Percentiles rank a stretch among this genome's conserved stretches.
Conservation (phyloP, 139 green algal genomes). For the Trebouxia sp. region DNA sequence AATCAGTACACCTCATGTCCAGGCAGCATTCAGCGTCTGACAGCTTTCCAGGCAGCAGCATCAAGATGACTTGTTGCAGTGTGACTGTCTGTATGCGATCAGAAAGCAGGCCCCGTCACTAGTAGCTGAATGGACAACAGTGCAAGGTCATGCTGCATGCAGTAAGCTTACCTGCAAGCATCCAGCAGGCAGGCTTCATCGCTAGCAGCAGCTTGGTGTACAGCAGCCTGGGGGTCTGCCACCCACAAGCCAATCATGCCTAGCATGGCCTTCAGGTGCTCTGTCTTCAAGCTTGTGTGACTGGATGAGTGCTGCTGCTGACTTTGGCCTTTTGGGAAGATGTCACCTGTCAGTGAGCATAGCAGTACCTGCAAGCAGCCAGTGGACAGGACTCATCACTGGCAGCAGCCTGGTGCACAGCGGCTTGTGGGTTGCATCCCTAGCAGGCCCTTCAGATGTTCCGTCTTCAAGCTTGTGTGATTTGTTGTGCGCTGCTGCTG, state of each 20-base stretch:
- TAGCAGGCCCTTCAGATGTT: constrained; percentile 64
- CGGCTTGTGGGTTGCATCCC: constrained; percentile 42
- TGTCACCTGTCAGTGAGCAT: constrained; percentile 63
- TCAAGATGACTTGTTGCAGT: too few species aligned
- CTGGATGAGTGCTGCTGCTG: neutral
- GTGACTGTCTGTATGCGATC: too few species aligned
- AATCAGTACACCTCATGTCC: too few species aligned
- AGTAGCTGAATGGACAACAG: too few species aligned
- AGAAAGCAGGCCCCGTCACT: too few species aligned
- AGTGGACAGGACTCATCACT: constrained; percentile 39
- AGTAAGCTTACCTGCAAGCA: constrained; percentile 52
- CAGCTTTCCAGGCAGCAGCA: too few species aligned
- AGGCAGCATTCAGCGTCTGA: too few species aligned
- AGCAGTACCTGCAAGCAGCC: constrained; percentile 44
- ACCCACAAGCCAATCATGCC: constrained; percentile 56
- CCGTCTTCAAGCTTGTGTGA: neutral
- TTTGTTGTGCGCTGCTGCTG: neutral
- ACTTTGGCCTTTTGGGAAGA: constrained; percentile 56
- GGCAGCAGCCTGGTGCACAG: constrained; percentile 44
- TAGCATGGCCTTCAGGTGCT: constrained; percentile 64
- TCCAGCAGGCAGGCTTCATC: constrained; percentile 69
- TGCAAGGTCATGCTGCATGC: neutral
- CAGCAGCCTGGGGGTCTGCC: constrained; percentile 36
- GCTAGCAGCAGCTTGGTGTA: constrained; percentile 44
- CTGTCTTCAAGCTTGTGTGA: neutral